Conservation (phyloP, 2,329 filamentous ascomycete genomes). For the Cercospora berteroae region DNA sequence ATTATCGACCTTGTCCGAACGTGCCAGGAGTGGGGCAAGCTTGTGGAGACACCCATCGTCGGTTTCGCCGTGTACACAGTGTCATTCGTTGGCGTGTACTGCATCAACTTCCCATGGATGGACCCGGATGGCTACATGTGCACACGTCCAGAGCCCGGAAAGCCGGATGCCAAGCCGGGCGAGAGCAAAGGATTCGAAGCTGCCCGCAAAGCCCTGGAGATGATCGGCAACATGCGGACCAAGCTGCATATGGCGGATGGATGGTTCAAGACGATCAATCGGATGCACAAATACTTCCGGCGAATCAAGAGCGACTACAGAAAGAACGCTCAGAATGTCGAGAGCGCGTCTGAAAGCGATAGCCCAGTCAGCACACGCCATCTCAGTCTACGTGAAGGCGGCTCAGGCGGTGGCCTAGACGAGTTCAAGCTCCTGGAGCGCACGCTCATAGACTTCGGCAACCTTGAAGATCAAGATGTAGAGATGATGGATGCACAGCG, state of each 20-base stretch:
- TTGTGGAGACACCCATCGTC: constrained; percentile 67
- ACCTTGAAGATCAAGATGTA: constrained; percentile 38
- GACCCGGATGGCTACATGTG: constrained; percentile 58
- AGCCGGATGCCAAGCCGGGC: constrained; percentile 19
- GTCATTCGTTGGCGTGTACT: constrained; percentile 64
- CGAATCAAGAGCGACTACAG: constrained; percentile 52
- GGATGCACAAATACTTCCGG: constrained; percentile 55
- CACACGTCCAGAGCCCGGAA: constrained; percentile 21
- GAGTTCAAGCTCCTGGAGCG: constrained; percentile 52
- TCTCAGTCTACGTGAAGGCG: constrained; percentile 36
- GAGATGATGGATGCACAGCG: constrained; percentile 38
- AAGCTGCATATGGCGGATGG: constrained; percentile 58
- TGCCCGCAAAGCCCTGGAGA: constrained; percentile 51
- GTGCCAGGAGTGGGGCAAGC: constrained; percentile 58
- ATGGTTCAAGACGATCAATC: constrained; percentile 55
- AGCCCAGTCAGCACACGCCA: constrained; percentile 32
- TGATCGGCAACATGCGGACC: constrained; percentile 53
- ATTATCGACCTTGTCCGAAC: constrained; percentile 65
- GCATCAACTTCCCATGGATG: constrained; percentile 66
- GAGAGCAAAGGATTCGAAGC: constrained; percentile 42
- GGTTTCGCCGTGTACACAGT: constrained; percentile 67
- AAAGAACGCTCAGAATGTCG: constrained; percentile 35
- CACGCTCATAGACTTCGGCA: constrained; percentile 39
- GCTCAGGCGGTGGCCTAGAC: constrained; percentile 53
- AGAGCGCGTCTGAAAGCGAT: constrained; percentile 34